Evolutionary conservation across 73 alveolate genomes (phyloP).

Genomic region (Symbiodinium natans): DNA sequence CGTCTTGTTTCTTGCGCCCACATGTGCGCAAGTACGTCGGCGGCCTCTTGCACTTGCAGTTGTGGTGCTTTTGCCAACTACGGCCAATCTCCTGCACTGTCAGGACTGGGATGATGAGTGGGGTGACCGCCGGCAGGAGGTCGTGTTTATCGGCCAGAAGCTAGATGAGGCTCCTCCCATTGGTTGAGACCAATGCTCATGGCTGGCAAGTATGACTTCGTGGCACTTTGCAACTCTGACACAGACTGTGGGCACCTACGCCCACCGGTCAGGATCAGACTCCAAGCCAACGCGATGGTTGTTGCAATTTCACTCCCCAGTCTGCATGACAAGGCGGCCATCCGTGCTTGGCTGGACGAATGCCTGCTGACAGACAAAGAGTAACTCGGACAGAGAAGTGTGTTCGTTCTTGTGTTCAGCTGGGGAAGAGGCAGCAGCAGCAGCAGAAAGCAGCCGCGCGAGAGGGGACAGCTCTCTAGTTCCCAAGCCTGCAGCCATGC

Average conservation of each 20-base stretch:
- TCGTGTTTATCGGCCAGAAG: conserved; percentile 71
- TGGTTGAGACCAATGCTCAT: too few species aligned
- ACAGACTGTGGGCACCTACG: too few species aligned
- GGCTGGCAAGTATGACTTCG: too few species aligned
- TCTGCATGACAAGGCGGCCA: conserved; percentile 18
- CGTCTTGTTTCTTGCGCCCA: not conserved
- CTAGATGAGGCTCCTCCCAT: not conserved
- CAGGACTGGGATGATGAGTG: conserved; percentile 77
- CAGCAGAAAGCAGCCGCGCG: not conserved
- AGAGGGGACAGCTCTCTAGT: not conserved
- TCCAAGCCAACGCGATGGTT: too few species aligned
- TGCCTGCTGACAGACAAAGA: conserved; percentile 56
- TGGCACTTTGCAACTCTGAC: too few species aligned
- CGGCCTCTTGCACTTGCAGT: not conserved
- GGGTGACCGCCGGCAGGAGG: conserved; percentile 75
- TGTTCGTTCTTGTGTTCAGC: not conserved
- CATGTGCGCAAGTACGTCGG: not conserved
- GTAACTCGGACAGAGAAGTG: not conserved
- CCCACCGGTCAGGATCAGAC: too few species aligned
- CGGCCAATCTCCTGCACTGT: not conserved
- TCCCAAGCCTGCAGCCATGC: not conserved
- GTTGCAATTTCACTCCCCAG: not conserved
- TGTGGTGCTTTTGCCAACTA: too few species aligned
- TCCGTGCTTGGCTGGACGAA: conserved; percentile 47
- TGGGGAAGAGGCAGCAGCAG: too few species aligned